These are phyloP conservation scores for Pelargonium cotyledonis DNA, from an alignment of 441 rosid genomes.

Conservation along the genomic window DNA sequence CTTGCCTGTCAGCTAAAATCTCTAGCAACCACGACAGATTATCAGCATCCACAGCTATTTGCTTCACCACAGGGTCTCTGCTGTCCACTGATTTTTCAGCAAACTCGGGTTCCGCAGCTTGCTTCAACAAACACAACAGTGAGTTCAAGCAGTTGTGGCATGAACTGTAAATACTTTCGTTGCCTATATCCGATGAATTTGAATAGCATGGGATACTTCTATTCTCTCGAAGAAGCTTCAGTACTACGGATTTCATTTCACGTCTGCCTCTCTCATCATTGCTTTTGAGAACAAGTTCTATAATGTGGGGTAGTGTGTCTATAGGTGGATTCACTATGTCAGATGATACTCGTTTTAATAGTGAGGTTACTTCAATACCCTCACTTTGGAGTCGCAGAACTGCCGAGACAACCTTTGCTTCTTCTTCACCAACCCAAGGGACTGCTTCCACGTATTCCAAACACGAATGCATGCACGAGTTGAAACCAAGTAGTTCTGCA, in stretches of 20 bases:
- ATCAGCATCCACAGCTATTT: slow-evolving; percentile 72
- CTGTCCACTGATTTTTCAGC: slow-evolving; percentile 21
- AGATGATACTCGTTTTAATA: slow-evolving; percentile 67
- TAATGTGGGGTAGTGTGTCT: slow-evolving; percentile 64
- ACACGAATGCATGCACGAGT: slow-evolving; percentile 62
- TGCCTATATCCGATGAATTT: slow-evolving; percentile 50
- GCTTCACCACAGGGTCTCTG: slow-evolving; percentile 49
- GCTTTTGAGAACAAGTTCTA: slow-evolving; percentile 82
- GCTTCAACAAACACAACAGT: slow-evolving; percentile 47
- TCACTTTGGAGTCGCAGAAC: slow-evolving; percentile 59
- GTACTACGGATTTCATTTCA: slow-evolving; percentile 73
- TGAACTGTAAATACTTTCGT: slow-evolving; percentile 52
- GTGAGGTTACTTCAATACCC: slow-evolving; percentile 58
- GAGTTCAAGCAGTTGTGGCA: slow-evolving; percentile 61
- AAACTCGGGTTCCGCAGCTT: slow-evolving; percentile 47
- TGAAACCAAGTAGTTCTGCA: slow-evolving; percentile 67
- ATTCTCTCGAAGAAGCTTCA: slow-evolving; percentile 83
- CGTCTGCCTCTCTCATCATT: slow-evolving; percentile 81
- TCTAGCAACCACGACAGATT: slow-evolving; percentile 88
- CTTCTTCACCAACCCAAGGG: slow-evolving; percentile 91
- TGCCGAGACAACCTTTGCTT: slow-evolving; percentile 79
- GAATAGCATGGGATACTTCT: slow-evolving; percentile 33
- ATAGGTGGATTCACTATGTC: slow-evolving; percentile 43
- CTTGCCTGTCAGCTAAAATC: slow-evolving; percentile 65
- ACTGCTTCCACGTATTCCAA: slow-evolving; percentile 94